Evolutionary conservation across 1,139 yeast species (phyloP).

Genomic region (Pichia sp.): DNA sequence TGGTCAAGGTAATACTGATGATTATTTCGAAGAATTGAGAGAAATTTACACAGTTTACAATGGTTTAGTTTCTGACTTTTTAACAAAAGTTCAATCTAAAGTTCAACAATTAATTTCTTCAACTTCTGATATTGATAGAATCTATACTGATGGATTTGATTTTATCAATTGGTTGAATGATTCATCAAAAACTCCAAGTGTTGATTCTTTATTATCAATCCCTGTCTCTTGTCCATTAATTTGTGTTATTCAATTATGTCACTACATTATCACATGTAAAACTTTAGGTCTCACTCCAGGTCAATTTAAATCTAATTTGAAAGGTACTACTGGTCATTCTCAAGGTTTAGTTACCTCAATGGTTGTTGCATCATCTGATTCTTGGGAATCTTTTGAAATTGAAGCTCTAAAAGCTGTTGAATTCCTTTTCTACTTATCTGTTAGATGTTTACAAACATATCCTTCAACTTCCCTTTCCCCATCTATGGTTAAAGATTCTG

Average conservation of each 20-base stretch:
- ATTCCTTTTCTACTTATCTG: conserved; percentile 85
- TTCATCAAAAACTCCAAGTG: conserved; percentile 84
- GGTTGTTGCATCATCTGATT: conserved; percentile 77
- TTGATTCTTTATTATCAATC: conserved; percentile 79
- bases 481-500: conserved; percentile 84
- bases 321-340: conserved; percentile 96
- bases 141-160: conserved; percentile 91
- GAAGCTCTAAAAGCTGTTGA: conserved; percentile 74
- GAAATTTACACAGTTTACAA: conserved; percentile 73
- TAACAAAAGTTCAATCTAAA: conserved; percentile 60
- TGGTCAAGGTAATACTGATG: conserved; percentile 98
- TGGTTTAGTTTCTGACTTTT: conserved; percentile 65
- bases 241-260: conserved; percentile 91
- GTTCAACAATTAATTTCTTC: conserved; percentile 63
- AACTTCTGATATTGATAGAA: conserved; percentile 73
- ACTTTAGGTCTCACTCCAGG: conserved; percentile 87
- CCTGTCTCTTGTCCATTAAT: conserved; percentile 95
- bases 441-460: conserved; percentile 81
- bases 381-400: conserved; percentile 76
- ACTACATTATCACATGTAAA: conserved; percentile 82
- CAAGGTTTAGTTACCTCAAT: conserved; percentile 95
- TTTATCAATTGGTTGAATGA: conserved; percentile 77
- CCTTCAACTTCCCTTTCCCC: conserved; percentile 96
- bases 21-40: conserved; percentile 92
- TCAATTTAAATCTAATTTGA: conserved; percentile 59